These are phyloP conservation scores for Mesembryanthemum crystallinum DNA, from an alignment of 148 eudicot species.

Conservation along the genomic window DNA sequence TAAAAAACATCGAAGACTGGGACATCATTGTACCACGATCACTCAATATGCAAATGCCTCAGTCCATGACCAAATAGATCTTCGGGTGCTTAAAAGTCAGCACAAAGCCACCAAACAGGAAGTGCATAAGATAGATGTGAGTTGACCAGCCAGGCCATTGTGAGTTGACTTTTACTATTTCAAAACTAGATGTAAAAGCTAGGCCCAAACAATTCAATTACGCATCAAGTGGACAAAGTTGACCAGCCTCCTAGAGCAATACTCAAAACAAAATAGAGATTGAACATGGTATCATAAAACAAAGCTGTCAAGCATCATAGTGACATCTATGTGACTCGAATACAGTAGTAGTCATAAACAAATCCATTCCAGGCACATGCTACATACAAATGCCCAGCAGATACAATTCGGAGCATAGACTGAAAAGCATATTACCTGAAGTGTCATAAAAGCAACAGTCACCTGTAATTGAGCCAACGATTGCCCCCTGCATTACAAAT, in stretches of 20 bases:
- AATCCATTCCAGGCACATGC: neutral
- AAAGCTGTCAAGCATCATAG: neutral
- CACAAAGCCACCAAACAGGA: neutral
- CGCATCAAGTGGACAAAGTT: neutral
- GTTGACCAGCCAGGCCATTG: neutral
- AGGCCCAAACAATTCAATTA: neutral
- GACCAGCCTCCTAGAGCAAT: neutral
- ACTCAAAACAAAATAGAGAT: neutral
- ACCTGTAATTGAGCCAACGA: conserved; percentile 53
- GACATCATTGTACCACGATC: neutral
- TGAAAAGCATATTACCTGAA: conserved; percentile 41
- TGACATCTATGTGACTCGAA: neutral
- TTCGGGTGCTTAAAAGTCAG: neutral
- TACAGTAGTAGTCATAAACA: neutral
- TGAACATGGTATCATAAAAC: too few relatives aligned
- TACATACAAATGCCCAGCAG: neutral
- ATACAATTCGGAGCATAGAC: neutral
- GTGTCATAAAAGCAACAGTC: conserved; percentile 47
- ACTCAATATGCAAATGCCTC: neutral
- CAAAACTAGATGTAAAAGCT: neutral
- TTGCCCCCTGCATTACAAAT: conserved; percentile 51
- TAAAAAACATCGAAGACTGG: neutral
- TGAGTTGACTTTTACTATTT: neutral
- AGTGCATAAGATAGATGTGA: neutral
- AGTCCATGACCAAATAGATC: neutral